These are phyloP conservation scores for Apiospora aurea DNA, from an alignment of 2,329 filamentous ascomycete genomes.

Conservation along the genomic window DNA sequence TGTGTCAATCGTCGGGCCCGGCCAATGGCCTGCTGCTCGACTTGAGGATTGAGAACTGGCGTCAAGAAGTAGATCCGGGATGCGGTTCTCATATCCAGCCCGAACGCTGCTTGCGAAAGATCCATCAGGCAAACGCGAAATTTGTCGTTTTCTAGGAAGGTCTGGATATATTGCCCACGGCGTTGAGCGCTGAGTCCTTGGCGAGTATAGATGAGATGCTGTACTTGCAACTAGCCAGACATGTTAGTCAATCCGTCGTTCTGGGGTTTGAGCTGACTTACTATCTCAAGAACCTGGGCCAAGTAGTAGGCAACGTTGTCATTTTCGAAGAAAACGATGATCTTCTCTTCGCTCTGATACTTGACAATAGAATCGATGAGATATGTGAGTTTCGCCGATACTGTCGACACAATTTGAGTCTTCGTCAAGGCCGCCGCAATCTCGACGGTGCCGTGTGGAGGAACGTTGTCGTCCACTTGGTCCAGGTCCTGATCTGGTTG, in stretches of 20 bases:
- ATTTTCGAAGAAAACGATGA: conserved; percentile 90
- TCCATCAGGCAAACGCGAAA: conserved; percentile 88
- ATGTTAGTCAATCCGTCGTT: neutral
- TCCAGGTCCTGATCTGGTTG: neutral
- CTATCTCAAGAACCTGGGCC: conserved; percentile 79
- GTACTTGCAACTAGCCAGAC: conserved; percentile 58
- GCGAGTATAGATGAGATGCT: conserved; percentile 73
- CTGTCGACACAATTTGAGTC: conserved; percentile 76
- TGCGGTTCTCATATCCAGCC: conserved; percentile 83
- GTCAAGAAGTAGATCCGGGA: conserved; percentile 90
- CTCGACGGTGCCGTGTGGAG: conserved; percentile 47
- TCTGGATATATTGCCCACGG: conserved; percentile 77
- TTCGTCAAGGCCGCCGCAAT: conserved; percentile 60
- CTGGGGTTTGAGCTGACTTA: conserved; percentile 39
- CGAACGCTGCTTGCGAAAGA: conserved; percentile 86
- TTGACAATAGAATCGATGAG: conserved; percentile 75
- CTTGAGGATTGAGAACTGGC: conserved; percentile 82
- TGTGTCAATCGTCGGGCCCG: conserved; percentile 90
- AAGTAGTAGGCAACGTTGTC: conserved; percentile 89
- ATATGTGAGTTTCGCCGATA: conserved; percentile 88
- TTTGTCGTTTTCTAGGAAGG: conserved; percentile 74
- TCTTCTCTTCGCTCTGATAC: conserved; percentile 78
- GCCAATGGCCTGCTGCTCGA: conserved; percentile 92
- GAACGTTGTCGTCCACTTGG: conserved; percentile 21
- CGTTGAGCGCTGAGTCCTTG: conserved; percentile 62